A percentile compares a stretch with the other conserved stretches of the same genome.
phyloP scores from a whole-genome alignment of 2,329 filamentous ascomycete species.

The Decorospora gaudefroyi region DNA sequence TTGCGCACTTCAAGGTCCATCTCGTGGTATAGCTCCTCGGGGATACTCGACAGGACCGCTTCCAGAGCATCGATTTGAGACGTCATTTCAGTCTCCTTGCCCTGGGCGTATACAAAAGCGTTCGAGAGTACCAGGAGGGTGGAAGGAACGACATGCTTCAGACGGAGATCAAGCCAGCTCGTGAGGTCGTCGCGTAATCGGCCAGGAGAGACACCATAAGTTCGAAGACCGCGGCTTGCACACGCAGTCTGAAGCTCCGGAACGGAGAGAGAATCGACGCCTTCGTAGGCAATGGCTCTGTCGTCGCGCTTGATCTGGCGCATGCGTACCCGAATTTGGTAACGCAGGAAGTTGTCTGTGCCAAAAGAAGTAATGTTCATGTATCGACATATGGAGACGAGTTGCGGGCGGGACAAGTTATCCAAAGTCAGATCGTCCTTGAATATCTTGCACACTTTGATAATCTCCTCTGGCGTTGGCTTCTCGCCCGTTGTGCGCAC shows the following conservation, averaged over 20 bases:
- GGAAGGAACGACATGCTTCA: slow-evolving; percentile 93
- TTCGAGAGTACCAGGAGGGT: slow-evolving; percentile 95
- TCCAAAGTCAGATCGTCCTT: slow-evolving; percentile 96
- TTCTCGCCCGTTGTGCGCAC: slow-evolving; percentile 82
- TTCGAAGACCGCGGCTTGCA: slow-evolving; percentile 87
- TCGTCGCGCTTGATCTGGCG: slow-evolving; percentile 99
- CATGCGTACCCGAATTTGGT: slow-evolving; percentile 97
- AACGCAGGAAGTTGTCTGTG: slow-evolving; percentile 96
- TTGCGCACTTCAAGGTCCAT: slow-evolving; percentile 98
- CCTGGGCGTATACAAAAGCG: slow-evolving; percentile 93
- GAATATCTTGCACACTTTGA: slow-evolving; percentile 99
- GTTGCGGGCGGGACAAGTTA: slow-evolving; percentile 91
- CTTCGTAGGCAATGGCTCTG: slow-evolving; percentile 89
- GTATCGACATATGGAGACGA: slow-evolving; percentile 97
- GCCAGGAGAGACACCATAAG: slow-evolving; percentile 86
- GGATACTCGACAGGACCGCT: slow-evolving; percentile 89
- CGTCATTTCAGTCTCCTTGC: slow-evolving; percentile 79
- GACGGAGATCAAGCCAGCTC: slow-evolving; percentile 90
- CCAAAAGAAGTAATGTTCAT: slow-evolving; percentile 98
- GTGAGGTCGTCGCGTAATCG: slow-evolving; percentile 86
- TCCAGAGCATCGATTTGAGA: slow-evolving; percentile 92
- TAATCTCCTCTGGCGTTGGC: slow-evolving; percentile 86
- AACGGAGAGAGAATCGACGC: slow-evolving; percentile 90
- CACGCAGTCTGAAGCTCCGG: slow-evolving; percentile 90
- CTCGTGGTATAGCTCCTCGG: slow-evolving; percentile 98